Base-by-base conservation (phyloP, 495 filamentous ascomycete genomes). In the Penicillium canariense region DNA sequence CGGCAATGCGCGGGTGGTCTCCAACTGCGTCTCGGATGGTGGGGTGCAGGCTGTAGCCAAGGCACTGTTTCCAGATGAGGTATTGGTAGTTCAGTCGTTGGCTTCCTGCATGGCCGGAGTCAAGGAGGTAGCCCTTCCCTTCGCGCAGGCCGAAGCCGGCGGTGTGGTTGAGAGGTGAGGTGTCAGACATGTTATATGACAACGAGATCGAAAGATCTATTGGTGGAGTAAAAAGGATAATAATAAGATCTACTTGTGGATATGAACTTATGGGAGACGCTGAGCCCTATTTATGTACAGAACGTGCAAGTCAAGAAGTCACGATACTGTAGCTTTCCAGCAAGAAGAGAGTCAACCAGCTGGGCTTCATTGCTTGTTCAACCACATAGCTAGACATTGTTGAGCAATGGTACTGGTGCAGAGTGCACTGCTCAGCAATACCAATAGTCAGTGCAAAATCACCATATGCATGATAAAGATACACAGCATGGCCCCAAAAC, bases 1-100 rank as follows among this genome's bases (percentile, higher is more conserved):
- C 64, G 27, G 64, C 60, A 5, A 68, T 61, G 5, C 28, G 43
- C 2, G 58, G 54, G 11, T 56, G 23, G 23, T 30, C 40, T 12
- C 43, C 35, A 14, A 53, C 39, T 35, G 50, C 44, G 40, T 22
- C 31, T 54, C 23, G 52, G n/a, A 61, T 56, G 23, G 28, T 5
- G 15, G 58, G 58, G 44, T 61, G 58, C 31, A 61, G 36, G 38
- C 23, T 39, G 44, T 50, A 61, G 22, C 45, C 36, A 23, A 58
- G 44, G 38, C 22, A 54, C 14, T 56, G 34, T 34, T 56, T 56
- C 53, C 53, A 56, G 14, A 56, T 42, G 35, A 49, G 38, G 46
- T 42, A 56, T 35, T 56, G 53, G 46, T 42, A 50, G 30, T 56
- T 56, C 8, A 56, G 53, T 9, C 53, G 53, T 27, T 43, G 38